Evolutionary conservation across 116 monocot genomes (phyloP).

Genomic region (Cymodocea nodosa): DNA sequence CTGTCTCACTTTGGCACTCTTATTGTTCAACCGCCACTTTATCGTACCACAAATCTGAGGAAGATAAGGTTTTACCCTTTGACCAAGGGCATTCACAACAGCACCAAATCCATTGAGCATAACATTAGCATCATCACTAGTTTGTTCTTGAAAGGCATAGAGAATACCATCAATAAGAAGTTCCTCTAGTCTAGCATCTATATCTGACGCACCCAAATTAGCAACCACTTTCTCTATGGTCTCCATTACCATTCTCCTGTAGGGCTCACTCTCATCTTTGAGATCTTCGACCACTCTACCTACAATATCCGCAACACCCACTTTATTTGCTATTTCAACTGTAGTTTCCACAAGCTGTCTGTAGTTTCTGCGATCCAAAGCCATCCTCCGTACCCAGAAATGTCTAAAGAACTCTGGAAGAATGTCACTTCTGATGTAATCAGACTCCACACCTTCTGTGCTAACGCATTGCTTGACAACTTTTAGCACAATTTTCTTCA

Average conservation of each 20-base stretch:
- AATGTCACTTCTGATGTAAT: slow-evolving; percentile 73
- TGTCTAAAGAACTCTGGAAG: slow-evolving; percentile 79
- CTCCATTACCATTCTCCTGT: slow-evolving; percentile 92
- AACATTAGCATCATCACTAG: slow-evolving; percentile 90
- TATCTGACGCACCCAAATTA: slow-evolving; percentile 84
- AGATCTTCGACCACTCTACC: slow-evolving; percentile 85
- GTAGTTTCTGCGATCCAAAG: slow-evolving; percentile 76
- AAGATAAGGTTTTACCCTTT: slow-evolving; percentile 78
- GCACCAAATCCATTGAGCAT: slow-evolving; percentile 96
- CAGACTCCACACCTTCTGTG: slow-evolving; percentile 81
- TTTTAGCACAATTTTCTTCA: slow-evolving; percentile 95
- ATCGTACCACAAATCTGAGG: slow-evolving; percentile 99
- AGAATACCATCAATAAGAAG: slow-evolving; percentile 90
- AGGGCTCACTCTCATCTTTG: slow-evolving; percentile 90
- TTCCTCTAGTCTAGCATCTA: slow-evolving; percentile 78
- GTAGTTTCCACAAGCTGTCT: slow-evolving; percentile 87
- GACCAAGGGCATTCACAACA: slow-evolving; percentile 80
- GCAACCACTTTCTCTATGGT: slow-evolving; percentile 91
- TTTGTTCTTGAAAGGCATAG: slow-evolving; percentile 91
- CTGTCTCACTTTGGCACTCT: slow-evolving; percentile 94
- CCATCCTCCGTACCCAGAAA: slow-evolving; percentile 91
- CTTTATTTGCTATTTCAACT: slow-evolving; percentile 90
- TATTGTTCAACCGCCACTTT: slow-evolving; percentile 96
- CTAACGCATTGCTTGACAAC: slow-evolving; percentile 93
- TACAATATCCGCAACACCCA: slow-evolving; percentile 84